Evolutionary conservation across 768 basidiomycete genomes (phyloP).

Genomic region (Lactarius trivialis): DNA sequence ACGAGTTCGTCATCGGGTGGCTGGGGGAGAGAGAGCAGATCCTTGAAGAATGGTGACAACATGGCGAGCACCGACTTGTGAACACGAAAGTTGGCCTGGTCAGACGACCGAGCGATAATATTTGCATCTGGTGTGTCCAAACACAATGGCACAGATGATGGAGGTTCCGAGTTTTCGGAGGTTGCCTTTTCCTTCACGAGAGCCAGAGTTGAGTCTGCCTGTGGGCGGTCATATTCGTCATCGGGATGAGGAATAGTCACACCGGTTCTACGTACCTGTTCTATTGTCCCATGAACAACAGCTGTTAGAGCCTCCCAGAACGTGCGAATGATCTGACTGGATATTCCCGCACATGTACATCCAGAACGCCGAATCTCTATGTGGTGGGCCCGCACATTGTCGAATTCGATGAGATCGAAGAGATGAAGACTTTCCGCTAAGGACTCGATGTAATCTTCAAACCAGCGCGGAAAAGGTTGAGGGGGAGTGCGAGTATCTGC

Average conservation of each 20-base stretch:
- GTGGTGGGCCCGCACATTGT: not conserved
- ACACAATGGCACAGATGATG: not conserved
- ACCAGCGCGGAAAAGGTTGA: not conserved
- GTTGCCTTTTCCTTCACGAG: not conserved
- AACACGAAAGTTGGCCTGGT: constrained; percentile 28
- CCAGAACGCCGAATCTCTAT: too few species aligned
- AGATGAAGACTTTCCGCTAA: not conserved
- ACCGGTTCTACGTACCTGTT: not conserved
- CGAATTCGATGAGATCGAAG: not conserved
- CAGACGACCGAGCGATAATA: constrained; percentile 28
- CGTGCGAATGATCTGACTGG: not conserved
- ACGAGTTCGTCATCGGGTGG: not conserved
- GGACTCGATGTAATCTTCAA: not conserved
- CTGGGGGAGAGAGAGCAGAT: not conserved
- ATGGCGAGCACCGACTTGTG: constrained; percentile 27
- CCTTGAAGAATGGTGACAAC: not conserved
- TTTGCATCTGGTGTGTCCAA: not conserved
- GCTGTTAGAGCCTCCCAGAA: not conserved
- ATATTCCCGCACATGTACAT: not conserved
- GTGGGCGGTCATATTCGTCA: not conserved
- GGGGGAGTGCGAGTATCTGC: not conserved
- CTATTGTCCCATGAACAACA: not conserved
- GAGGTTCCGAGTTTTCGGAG: not conserved
- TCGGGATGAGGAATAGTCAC: not conserved
- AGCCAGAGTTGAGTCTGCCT: not conserved